Conservation (phyloP, 257 asterid genomes). For the Solanum chmielewskii region DNA sequence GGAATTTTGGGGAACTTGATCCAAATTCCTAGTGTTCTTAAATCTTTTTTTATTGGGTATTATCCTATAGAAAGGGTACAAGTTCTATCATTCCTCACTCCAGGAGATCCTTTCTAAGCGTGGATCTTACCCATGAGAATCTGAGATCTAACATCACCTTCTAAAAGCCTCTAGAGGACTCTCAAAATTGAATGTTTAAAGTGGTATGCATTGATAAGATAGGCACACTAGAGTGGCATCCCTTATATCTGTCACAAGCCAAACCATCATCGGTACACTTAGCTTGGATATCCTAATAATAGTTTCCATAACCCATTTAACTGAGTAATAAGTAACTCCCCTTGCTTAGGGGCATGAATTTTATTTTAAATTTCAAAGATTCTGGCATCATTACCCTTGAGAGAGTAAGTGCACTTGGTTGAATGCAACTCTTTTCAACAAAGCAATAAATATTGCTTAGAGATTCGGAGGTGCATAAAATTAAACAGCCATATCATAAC, state of each 20-base stretch:
- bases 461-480: not conserved
- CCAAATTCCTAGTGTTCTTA: not conserved
- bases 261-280: not conserved
- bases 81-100: not conserved
- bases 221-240: not conserved
- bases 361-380: not conserved
- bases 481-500: not conserved
- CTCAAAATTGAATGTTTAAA: not conserved
- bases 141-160: not conserved
- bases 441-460: not conserved
- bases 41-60: not conserved
- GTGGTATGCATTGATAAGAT: not conserved
- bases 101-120: not conserved
- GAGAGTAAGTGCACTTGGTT: not conserved
- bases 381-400: not conserved
- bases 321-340: not conserved
- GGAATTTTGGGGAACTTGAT: not conserved
- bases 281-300: not conserved
- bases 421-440: not conserved
- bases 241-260: not conserved
- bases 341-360: not conserved
- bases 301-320: not conserved
- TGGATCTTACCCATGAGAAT: not conserved
- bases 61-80: not conserved
- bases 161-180: not conserved